Evolutionary conservation across 2,329 filamentous ascomycete genomes (phyloP).

Genomic region (Xylaria multiplex): DNA sequence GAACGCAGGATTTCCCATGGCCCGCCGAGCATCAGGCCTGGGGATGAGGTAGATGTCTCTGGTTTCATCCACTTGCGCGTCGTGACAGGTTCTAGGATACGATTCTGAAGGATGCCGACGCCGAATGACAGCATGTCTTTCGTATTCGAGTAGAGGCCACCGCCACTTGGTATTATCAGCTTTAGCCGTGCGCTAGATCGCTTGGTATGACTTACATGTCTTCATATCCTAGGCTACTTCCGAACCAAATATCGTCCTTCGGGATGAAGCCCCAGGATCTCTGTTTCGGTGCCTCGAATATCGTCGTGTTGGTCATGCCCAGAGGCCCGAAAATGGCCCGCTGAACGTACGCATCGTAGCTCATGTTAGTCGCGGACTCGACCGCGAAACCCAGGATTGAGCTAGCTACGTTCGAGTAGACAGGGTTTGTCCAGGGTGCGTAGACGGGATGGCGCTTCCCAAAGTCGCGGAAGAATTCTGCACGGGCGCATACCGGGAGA

Average conservation of each 20-base stretch:
- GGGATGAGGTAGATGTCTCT: conserved; percentile 43
- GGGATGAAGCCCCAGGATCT: conserved; percentile 44
- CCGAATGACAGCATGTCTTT: conserved; percentile 45
- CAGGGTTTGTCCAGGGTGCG: conserved; percentile 43
- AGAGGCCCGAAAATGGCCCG: conserved; percentile 41
- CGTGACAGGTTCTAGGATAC: conserved; percentile 38
- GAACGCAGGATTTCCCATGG: conserved; percentile 52
- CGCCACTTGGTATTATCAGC: conserved; percentile 33
- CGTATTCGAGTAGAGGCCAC: conserved; percentile 48
- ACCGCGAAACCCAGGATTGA: conserved; percentile 43
- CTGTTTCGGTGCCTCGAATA: conserved; percentile 39
- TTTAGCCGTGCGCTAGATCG: neutral
- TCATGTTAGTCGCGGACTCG: conserved; percentile 42
- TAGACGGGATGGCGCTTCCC: conserved; percentile 46
- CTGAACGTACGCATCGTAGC: conserved; percentile 41
- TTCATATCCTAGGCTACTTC: conserved; percentile 43
- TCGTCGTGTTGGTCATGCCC: conserved; percentile 44
- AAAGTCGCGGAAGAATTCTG: conserved; percentile 46
- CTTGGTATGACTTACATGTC: conserved; percentile 39
- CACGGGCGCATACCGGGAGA: conserved; percentile 42
- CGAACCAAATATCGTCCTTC: conserved; percentile 42
- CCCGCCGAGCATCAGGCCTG: conserved; percentile 47
- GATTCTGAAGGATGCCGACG: conserved; percentile 43
- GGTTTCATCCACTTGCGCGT: conserved; percentile 49
- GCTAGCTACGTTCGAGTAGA: conserved; percentile 46